Evolutionary conservation across 1,139 yeast genomes (phyloP), one percentile per base, ranked within the genome.

Genomic region (Saccharomyces hybrid): DNA sequence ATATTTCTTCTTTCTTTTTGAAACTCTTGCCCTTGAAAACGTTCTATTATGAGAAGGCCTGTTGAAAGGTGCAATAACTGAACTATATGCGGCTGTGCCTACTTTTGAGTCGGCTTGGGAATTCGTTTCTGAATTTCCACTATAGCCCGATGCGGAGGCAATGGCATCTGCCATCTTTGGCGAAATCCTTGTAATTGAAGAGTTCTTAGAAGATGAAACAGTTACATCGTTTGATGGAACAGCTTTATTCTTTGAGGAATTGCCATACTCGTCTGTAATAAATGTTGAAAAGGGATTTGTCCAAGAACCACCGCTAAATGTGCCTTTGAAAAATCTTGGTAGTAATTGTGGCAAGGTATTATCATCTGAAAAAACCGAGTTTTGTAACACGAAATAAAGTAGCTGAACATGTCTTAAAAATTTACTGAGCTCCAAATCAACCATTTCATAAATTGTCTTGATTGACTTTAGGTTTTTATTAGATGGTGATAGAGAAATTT

Each of bases 251-350:
- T 48, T 42, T 13, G 34, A 28, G 2, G 25, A 7, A 5, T 25
- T 25, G 0, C 41, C 52, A 8, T 5, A 25, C 6, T 23, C 52
- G 14, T 20, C 32, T 29, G 54, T 51, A 28, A 57, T 55, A 42
- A 81, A 81, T 14, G 54, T 41, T 8, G 61, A 49, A 61, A 84
- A 83, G 29, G 87, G 87, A 61, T 84, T 85, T 51, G 82, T 78
- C 84, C 88, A 85, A 60, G 83, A 83, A 7, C 89, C 90, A 8
- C 89, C 91, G 61, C 82, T 83, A 65, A 82, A 85, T 55, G 80
- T 83, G 49, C 82, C 80, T 34, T 76, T 73, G 7, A 85, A 68
- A 62, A 84, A 83, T 55, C 93, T 72, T n/a, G 91, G 88, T 59
- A 83, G 80, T 2, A 82, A 72, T 64, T 84, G 85, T 0, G 91